Percentiles rank a stretch among this genome's conserved stretches.
These are phyloP conservation scores for Diospyros lotus DNA, from an alignment of 148 eudicot genomes.

Conservation along the genomic window DNA sequence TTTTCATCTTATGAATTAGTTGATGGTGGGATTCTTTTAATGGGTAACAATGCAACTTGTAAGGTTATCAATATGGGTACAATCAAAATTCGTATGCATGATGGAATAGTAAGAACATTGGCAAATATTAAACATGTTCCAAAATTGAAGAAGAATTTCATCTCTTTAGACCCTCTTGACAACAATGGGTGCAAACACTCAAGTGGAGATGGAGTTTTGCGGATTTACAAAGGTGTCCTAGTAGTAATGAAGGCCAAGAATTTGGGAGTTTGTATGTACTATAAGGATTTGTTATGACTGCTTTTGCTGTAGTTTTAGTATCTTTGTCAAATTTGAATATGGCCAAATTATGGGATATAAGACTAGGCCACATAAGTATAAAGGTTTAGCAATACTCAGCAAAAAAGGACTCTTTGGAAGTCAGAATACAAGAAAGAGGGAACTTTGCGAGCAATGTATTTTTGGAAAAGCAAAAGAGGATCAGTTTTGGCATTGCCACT, in stretches of 20 bases:
- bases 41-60: too few relatives aligned
- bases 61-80: too few relatives aligned
- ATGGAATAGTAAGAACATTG: too few relatives aligned
- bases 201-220: not conserved
- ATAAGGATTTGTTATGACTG: not conserved
- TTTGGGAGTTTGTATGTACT: not conserved
- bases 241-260: not conserved
- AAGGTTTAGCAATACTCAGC: not conserved
- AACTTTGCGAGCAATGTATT: too few relatives aligned
- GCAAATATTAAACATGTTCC: too few relatives aligned
- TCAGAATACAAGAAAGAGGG: too few relatives aligned
- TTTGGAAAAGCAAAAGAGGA: too few relatives aligned
- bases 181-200: not conserved
- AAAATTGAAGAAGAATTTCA: too few relatives aligned
- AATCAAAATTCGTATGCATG: too few relatives aligned
- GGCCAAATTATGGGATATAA: not conserved
- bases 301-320: not conserved
- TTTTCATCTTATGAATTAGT: too few relatives aligned
- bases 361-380: not conserved
- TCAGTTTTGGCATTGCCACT: too few relatives aligned
- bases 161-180: not conserved
- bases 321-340: not conserved
- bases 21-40: too few relatives aligned
- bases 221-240: not conserved
- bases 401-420: not conserved